Base-by-base conservation (phyloP, 371 early-diverging fungal genomes). In the Apophysomyces sp. region DNA sequence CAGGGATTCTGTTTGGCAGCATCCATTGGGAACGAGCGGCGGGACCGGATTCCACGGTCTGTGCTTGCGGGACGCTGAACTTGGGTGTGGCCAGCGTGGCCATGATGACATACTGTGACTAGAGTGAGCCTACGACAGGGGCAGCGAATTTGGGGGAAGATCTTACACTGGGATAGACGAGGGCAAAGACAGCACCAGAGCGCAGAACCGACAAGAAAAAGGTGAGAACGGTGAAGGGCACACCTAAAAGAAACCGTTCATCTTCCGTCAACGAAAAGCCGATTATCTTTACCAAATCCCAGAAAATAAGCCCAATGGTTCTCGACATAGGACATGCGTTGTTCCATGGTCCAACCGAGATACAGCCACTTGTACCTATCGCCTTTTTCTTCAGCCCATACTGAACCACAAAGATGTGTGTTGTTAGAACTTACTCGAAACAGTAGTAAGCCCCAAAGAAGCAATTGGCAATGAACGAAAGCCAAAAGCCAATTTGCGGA, bases 231-330 rank as follows among this genome's bases (percentile, higher is more conserved):
- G 84, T 80, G 31, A 62, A 63, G 1, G 79, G 77, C 21, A 78
- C 63, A 21, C 76, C 76, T 76, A 44, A 12, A n/a, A 26, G 12
- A 55, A 4, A 21, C 11, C 16, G 29, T 0, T 3, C 29, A n/a
- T n/a, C 36, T 12, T 41, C 18, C 8, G 31, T 61, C 56, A 18
- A 12, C 16, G 18, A n/a, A n/a, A n/a, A n/a, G 52, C 18, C 7
- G 7, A 9, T 3, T 29, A 5, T 27, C 36, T 55, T 66, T 76
- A 77, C 82, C 81, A 56, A 84, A 84, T 18, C 84, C 84, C 21
- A 80, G 61, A 61, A 84, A 84, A 61, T 69, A 84, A 16, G 84
- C 70, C 84, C 84, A 84, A 29, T 78, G 82, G 21, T 68, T 63
- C 44, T 84, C 84, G 60, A 81, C 72, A 60, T 70, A 84, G 3